phyloP scores from a whole-genome alignment of 2,329 filamentous ascomycete species.

The Aspergillus arachidicola region DNA sequence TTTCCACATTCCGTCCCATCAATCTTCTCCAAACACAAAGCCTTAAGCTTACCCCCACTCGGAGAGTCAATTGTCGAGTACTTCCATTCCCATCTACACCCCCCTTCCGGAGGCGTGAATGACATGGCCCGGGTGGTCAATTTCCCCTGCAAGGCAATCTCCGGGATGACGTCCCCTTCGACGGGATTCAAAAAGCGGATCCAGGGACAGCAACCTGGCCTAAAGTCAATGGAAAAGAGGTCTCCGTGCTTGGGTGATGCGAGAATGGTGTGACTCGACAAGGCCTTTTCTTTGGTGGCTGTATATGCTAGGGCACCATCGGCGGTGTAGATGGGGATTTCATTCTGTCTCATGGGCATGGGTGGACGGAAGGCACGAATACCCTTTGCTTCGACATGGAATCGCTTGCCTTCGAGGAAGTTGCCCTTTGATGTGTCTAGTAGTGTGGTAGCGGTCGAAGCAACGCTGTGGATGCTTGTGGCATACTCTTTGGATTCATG shows the following conservation, averaged over 20 bases:
- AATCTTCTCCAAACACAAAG: background rate
- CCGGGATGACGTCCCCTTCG: background rate
- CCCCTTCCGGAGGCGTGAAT: background rate
- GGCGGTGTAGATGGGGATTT: conserved; percentile 36
- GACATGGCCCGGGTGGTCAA: background rate
- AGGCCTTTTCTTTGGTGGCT: conserved; percentile 52
- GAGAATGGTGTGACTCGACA: conserved; percentile 55
- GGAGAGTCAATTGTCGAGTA: background rate
- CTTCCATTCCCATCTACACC: background rate
- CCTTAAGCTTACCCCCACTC: background rate
- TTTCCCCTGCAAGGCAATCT: background rate
- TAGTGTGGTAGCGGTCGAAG: background rate
- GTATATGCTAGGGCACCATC: conserved; percentile 52
- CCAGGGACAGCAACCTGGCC: background rate
- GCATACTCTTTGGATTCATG: background rate
- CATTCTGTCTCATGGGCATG: conserved; percentile 41
- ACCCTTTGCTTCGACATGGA: conserved; percentile 32
- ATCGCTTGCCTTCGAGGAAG: conserved; percentile 3
- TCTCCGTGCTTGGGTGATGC: background rate
- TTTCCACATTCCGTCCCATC: background rate
- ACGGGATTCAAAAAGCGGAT: background rate
- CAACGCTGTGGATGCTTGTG: background rate
- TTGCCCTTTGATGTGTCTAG: background rate
- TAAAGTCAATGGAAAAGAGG: background rate
- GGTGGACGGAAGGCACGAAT: conserved; percentile 33